Percentiles rank a stretch among this genome's conserved stretches.
phyloP scores from a whole-genome alignment of 2,329 filamentous ascomycete species.

The Diplodia seriata region DNA sequence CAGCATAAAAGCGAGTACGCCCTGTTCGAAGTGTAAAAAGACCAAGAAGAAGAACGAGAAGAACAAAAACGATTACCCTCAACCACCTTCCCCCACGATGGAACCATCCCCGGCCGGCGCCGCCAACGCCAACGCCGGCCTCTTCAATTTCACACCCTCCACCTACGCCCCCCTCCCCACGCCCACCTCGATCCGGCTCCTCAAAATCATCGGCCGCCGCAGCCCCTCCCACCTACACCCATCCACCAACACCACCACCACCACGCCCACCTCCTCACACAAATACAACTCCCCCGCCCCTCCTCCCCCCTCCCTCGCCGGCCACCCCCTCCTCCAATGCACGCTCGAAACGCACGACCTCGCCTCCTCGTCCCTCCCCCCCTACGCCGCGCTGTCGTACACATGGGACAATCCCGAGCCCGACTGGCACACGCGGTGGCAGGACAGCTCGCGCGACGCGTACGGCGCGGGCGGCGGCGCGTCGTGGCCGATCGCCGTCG shows the following conservation, averaged over 20 bases:
- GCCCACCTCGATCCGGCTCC: slow-evolving; percentile 12
- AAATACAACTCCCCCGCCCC: neutral
- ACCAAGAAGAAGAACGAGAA: neutral
- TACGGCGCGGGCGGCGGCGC: neutral
- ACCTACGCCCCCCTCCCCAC: slow-evolving; percentile 10
- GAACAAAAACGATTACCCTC: neutral
- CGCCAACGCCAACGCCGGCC: too few species aligned
- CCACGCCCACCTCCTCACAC: neutral
- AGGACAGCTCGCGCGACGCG: neutral
- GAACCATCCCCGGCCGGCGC: neutral
- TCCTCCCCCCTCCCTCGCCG: neutral
- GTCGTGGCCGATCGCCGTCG: neutral
- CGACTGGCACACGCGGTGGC: neutral
- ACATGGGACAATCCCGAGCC: slow-evolving; percentile 8
- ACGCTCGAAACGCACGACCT: slow-evolving; percentile 3
- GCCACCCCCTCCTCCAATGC: slow-evolving; percentile 8
- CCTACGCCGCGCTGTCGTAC: slow-evolving; percentile 13
- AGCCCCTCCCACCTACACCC: neutral
- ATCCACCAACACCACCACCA: neutral
- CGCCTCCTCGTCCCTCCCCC: neutral
- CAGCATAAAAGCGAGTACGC: too few species aligned
- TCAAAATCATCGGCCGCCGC: slow-evolving; percentile 21
- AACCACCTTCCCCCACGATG: neutral
- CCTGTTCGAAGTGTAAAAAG: too few species aligned
- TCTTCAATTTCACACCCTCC: slow-evolving; percentile 12